Percentiles rank a stretch among this genome's conserved stretches.
These are phyloP conservation scores for Talaromyces islandicus DNA, from an alignment of 2,329 filamentous ascomycete species.

Conservation along the genomic window DNA sequence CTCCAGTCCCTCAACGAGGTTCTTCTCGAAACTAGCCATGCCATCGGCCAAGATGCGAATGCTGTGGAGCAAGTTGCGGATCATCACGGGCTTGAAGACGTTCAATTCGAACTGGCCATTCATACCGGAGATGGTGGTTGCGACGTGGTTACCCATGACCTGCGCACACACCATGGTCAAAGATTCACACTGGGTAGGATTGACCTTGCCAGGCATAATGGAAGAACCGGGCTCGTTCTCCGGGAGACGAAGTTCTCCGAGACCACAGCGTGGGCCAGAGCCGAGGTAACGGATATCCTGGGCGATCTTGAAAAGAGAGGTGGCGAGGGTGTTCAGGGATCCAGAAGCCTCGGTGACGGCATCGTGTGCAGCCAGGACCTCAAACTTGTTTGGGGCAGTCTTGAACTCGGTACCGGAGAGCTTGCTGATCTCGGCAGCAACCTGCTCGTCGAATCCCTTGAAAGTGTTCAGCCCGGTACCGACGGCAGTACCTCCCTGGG, in stretches of 20 bases:
- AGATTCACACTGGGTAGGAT: slow-evolving; percentile 96
- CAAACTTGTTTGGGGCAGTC: slow-evolving; percentile 98
- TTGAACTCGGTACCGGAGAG: slow-evolving; percentile 91
- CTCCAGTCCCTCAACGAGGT: slow-evolving; percentile 79
- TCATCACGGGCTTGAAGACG: slow-evolving; percentile 96
- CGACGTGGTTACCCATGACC: slow-evolving; percentile 95
- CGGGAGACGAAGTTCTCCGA: slow-evolving; percentile 85
- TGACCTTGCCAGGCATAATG: slow-evolving; percentile 99
- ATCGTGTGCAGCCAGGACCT: slow-evolving; percentile 92
- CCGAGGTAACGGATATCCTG: slow-evolving; percentile 97
- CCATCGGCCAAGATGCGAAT: slow-evolving; percentile 79
- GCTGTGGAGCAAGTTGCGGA: slow-evolving; percentile 92
- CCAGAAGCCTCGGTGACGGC: slow-evolving; percentile 92
- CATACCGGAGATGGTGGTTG: slow-evolving; percentile 88
- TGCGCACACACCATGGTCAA: slow-evolving; percentile 97
- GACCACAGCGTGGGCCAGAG: slow-evolving; percentile 88
- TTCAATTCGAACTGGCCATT: slow-evolving; percentile 99
- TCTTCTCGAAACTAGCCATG: slow-evolving; percentile 93
- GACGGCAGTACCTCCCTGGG: slow-evolving; percentile 93
- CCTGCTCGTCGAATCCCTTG: slow-evolving; percentile 87
- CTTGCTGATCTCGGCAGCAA: slow-evolving; percentile 83
- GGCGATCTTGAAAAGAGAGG: slow-evolving; percentile 93
- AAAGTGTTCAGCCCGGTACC: slow-evolving; percentile 98
- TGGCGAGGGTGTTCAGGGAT: slow-evolving; percentile 84
- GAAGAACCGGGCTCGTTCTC: slow-evolving; percentile 97